Evolutionary conservation across 225 moss, liverwort and hornwort species (phyloP).

Genomic region (Pseudisothecium myosuroides): DNA sequence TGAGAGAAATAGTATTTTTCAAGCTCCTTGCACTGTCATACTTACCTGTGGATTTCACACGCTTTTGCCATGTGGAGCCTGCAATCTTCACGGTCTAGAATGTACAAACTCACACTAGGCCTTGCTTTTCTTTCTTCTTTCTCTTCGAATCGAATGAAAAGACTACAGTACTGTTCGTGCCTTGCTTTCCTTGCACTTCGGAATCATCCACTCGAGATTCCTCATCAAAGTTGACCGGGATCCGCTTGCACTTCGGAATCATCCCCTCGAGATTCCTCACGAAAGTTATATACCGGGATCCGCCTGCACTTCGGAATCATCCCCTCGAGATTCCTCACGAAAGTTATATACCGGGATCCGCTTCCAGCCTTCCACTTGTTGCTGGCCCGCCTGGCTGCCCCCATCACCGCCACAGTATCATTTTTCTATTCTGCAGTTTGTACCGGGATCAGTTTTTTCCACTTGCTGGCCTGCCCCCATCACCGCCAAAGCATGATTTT

Average conservation of each 20-base stretch:
- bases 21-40: background rate
- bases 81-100: background rate
- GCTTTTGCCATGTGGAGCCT: background rate
- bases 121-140: background rate
- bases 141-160: background rate
- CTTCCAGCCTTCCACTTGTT: too few species aligned
- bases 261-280: background rate
- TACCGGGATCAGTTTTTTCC: background rate
- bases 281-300: background rate
- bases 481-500: background rate
- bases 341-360: background rate
- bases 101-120: background rate
- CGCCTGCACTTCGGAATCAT: background rate
- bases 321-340: background rate
- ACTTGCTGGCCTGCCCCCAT: background rate
- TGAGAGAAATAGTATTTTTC: background rate
- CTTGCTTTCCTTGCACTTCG: background rate
- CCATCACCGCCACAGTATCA: background rate
- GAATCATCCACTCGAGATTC: background rate
- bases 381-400: background rate
- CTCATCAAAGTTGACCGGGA: background rate
- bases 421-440: background rate
- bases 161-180: background rate
- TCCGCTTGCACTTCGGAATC: background rate
- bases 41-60: background rate